A percentile compares a stretch with the other conserved stretches of the same genome.
phyloP scores from a whole-genome alignment of 2,329 filamentous ascomycete genomes.

The Gaeumannomyces tritici region DNA sequence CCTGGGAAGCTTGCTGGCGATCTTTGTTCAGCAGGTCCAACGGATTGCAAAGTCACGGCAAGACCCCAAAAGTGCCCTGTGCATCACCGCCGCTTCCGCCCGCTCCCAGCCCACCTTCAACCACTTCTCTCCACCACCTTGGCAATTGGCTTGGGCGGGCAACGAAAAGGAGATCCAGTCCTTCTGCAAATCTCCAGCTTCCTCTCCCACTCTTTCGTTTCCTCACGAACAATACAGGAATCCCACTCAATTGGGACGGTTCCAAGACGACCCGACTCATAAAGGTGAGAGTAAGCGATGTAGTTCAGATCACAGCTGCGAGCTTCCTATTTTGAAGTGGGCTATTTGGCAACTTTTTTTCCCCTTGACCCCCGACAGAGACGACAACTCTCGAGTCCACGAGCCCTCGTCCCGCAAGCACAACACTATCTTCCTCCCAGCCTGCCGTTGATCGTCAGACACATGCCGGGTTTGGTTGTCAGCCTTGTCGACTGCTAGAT shows the following conservation, averaged over 20 bases:
- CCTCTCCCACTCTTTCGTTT: neutral
- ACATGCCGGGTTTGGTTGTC: neutral
- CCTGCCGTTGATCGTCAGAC: neutral
- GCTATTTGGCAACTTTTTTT: neutral
- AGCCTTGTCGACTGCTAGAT: neutral
- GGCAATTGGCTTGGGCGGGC: neutral
- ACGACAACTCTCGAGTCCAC: neutral
- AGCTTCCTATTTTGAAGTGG: neutral
- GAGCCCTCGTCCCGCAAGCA: neutral
- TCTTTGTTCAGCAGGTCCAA: neutral
- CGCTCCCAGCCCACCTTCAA: constrained; percentile 1
- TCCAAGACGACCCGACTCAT: neutral
- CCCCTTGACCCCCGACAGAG: neutral
- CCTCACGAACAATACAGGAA: neutral
- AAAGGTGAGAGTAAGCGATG: neutral
- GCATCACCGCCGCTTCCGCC: constrained; percentile 2
- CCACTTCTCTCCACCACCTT: neutral
- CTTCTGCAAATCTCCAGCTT: neutral
- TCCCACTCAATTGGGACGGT: neutral
- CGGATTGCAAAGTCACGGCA: neutral
- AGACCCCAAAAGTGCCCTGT: neutral
- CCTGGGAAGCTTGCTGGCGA: neutral
- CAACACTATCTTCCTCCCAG: neutral
- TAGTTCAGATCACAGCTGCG: neutral
- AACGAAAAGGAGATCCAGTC: neutral